Base-by-base conservation (phyloP, 2,329 filamentous ascomycete species). In the Talaromyces marneffei region DNA sequence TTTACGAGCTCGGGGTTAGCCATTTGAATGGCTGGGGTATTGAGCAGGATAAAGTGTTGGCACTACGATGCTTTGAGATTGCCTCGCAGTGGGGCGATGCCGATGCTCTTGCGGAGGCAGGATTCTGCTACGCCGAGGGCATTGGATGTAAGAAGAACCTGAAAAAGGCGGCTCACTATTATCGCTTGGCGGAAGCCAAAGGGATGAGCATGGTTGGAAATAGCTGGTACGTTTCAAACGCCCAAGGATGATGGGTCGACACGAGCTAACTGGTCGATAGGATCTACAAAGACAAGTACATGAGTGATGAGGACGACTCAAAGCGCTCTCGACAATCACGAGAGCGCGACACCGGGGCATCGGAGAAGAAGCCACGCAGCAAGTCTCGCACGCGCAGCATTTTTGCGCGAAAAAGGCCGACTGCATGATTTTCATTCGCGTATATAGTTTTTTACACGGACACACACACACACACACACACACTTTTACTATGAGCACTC, bases 1-100 rank as follows among this genome's bases (percentile, higher is more conserved):
- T 97, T 59, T 99, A 99, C 69, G 94, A 99, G 77, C 82, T 99
- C 25, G 94, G 94, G 3, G 92, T 97, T 27, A 96, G 91, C 72
- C 93, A 97, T 72, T 92, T 97, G 86, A 97, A 99, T 69, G 94
- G 94, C 4, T 99, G 94, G 94, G 94, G 94, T 16, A 95, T 96
- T 40, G 87, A 93, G 67, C 92, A 96, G 75, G 94, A 99, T 72
- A 96, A 94, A 73, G 78, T 84, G 4, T 82, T 97, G 62, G 94
- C 92, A 0, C 77, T 99, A 69, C 85, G 92, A 58, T 99, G 94
- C 73, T 99, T 97, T 72, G 94, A 99, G 74, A 96, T 97, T 68
- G 94, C 94, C 44, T 93, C 91, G 57, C 89, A 85, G 65, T 99
- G 94, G 94, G 94, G 94, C 35, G 94, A 99, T 77, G 87, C 89